Evolutionary conservation across 495 filamentous ascomycete genomes (phyloP).

Genomic region (Penicillium coprophilum): DNA sequence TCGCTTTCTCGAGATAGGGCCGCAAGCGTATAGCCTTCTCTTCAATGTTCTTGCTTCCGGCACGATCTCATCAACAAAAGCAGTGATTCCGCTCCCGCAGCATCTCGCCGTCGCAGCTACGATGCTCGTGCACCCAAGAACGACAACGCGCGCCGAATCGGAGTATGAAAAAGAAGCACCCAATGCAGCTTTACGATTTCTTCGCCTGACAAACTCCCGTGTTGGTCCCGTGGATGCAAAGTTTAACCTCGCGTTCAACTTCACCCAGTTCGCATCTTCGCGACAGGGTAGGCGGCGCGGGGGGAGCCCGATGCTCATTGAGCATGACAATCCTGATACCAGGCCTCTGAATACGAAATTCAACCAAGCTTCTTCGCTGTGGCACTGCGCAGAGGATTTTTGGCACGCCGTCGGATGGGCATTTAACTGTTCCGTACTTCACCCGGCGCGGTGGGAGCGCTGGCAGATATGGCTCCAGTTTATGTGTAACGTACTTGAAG

Average conservation of each 20-base stretch:
- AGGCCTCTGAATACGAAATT: constrained; percentile 53
- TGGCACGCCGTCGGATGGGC: constrained; percentile 92
- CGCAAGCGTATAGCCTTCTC: constrained; percentile 67
- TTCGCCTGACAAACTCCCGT: constrained; percentile 54
- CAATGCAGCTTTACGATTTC: constrained; percentile 55
- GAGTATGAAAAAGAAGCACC: constrained; percentile 53
- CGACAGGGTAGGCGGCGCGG: constrained; percentile 35
- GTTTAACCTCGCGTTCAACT: constrained; percentile 55
- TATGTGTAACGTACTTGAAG: constrained; percentile 74
- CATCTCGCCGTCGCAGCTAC: constrained; percentile 69
- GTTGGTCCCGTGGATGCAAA: constrained; percentile 51
- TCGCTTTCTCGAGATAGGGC: constrained; percentile 50
- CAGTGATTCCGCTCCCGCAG: constrained; percentile 50
- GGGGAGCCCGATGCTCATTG: constrained; percentile 19
- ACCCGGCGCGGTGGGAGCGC: constrained; percentile 70
- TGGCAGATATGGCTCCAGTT: constrained; percentile 83
- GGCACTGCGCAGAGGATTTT: constrained; percentile 74
- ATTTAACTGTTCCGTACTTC: constrained; percentile 79
- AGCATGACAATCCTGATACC: constrained; percentile 30
- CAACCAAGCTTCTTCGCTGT: constrained; percentile 65
- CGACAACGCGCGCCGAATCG: constrained; percentile 61
- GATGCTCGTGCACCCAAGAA: constrained; percentile 66
- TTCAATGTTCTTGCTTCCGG: constrained; percentile 61
- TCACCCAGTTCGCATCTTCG: constrained; percentile 39
- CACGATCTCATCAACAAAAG: constrained; percentile 41